Base-by-base conservation (phyloP, 108 stramenopile species). In the Cylindrotheca fusiformis region DNA sequence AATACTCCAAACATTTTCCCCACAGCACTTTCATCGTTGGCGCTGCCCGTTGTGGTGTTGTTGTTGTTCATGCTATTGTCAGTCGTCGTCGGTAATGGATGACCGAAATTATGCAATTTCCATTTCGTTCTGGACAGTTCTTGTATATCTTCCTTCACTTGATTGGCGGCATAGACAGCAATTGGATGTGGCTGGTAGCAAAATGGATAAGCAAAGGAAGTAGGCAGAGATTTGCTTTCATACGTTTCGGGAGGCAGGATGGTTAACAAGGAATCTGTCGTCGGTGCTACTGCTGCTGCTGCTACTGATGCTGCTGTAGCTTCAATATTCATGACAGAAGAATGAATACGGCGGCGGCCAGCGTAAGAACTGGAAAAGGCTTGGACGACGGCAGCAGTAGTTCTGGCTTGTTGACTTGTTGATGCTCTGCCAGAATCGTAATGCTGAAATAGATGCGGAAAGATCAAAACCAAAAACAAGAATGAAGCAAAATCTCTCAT, bases 1-100 rank as follows among this genome's bases (percentile, higher is more conserved):
- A 68, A 24, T 3, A 68, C 67, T 20, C 67, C 67, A 60, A 60
- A 68, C 67, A 68, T 68, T 61, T 68, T 68, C n/a, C 67, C 67
- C 18, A 36, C 48, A 8, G 30, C 22, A 51, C 45, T 48, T 3
- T 47, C 6, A 41, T 45, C 29, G 14, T 32, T 18, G 21, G 31
- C 29, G 20, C 20, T 0, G 2, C 14, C 17, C 29, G 58, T 48
- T 41, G n/a, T 25, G 1, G 44, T 33, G 14, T 14, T 14, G 14
- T 41, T 41, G 14, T 41, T 41, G 10, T 41, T 14, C 36, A 10
- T 41, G 6, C 6, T 10, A 14, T 14, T 14, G 14, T 10, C 6
- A 41, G 6, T 41, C 10, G 6, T 6, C 36, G 36, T 41, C 6
- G 10, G 6, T 14, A 6, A 41, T 6, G 36, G 36, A 41, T 41